A percentile compares a stretch with the other conserved stretches of the same genome.
These are phyloP conservation scores for Coix lacrymajobi DNA, from an alignment of 176 grass and related monocot species.

Conservation along the genomic window DNA sequence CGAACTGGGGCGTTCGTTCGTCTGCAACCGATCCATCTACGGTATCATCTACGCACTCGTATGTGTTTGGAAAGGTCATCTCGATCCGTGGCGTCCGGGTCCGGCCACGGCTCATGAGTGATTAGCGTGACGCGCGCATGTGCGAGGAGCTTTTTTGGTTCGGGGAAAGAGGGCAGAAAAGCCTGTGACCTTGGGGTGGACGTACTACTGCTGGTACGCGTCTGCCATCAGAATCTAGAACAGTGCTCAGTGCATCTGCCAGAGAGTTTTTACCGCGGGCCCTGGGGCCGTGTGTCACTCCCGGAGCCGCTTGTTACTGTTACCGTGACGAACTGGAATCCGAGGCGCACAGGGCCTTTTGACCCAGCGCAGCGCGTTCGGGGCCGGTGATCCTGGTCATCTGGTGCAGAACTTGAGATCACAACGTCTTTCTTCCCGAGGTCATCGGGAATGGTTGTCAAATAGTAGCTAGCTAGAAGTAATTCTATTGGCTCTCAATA, in stretches of 20 bases:
- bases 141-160: not conserved
- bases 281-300: not conserved
- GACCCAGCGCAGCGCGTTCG: not conserved
- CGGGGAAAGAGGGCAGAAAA: not conserved
- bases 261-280: not conserved
- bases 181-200: not conserved
- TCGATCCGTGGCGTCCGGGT: not conserved
- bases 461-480: no score
- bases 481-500: no score
- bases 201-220: not conserved
- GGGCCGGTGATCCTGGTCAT: no score
- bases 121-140: slow-evolving; percentile 32
- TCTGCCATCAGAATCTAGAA: slow-evolving; percentile 45
- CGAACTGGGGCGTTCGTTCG: not conserved
- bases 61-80: slow-evolving; percentile 31
- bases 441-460: no score
- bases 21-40: not conserved
- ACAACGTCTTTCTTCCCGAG: no score
- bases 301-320: no score
- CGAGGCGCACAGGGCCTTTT: slow-evolving; percentile 15
- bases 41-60: no score
- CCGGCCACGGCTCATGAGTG: slow-evolving; percentile 9
- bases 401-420: no score
- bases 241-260: no score
- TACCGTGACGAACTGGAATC: not conserved